Percentiles rank a stretch among this genome's conserved stretches.
These are phyloP conservation scores for Tuber magnatum DNA, from an alignment of 495 filamentous ascomycete genomes.

Conservation along the genomic window DNA sequence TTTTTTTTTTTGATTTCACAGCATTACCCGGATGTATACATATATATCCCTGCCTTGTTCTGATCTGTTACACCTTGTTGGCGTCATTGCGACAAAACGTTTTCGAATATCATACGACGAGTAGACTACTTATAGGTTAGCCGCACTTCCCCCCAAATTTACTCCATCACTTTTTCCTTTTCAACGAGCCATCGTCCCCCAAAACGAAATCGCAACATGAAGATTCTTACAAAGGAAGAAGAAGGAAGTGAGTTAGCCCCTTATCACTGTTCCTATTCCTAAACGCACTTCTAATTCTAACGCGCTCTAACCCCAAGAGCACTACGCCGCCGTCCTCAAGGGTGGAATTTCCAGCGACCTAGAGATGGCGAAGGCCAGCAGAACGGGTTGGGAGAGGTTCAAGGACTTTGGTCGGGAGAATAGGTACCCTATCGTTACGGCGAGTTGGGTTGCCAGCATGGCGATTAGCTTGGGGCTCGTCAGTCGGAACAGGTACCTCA, in stretches of 20 bases:
- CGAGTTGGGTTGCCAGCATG: slow-evolving; percentile 78
- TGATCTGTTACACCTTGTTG: background rate
- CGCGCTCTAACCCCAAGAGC: slow-evolving; percentile 35
- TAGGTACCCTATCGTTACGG: slow-evolving; percentile 82
- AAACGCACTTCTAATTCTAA: slow-evolving; percentile 8
- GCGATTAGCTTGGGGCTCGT: slow-evolving; percentile 67
- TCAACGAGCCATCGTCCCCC: background rate
- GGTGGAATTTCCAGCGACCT: slow-evolving; percentile 74
- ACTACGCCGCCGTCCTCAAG: slow-evolving; percentile 61
- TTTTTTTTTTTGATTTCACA: too few relatives aligned
- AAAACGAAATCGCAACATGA: slow-evolving; percentile 54
- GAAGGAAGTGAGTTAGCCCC: slow-evolving; percentile 51
- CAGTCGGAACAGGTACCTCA: slow-evolving; percentile 67
- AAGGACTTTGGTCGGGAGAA: slow-evolving; percentile 63
- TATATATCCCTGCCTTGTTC: background rate
- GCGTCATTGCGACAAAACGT: slow-evolving; percentile 23
- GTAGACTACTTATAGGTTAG: too few relatives aligned
- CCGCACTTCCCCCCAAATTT: background rate
- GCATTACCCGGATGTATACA: too few relatives aligned
- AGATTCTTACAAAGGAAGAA: slow-evolving; percentile 90
- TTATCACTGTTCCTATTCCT: background rate
- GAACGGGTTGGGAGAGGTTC: slow-evolving; percentile 52
- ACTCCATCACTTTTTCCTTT: background rate
- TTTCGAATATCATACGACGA: too few relatives aligned
- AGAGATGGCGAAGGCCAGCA: slow-evolving; percentile 47